Base-by-base conservation (phyloP, 2,329 filamentous ascomycete genomes). In the Dactylella cylindrospora region DNA sequence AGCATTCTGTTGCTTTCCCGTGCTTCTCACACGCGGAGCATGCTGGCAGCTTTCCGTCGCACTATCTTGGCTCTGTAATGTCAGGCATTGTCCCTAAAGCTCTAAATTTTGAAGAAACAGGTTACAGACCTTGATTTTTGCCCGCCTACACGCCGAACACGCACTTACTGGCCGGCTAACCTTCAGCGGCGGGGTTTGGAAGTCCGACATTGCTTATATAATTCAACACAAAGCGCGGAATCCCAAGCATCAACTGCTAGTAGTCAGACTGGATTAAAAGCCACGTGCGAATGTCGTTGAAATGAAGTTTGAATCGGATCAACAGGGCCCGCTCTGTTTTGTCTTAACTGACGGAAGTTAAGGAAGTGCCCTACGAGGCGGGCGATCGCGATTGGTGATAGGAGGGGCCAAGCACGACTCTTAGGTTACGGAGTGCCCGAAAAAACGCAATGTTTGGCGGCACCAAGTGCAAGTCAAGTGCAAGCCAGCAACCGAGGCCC, bases 21-120 rank as follows among this genome's bases (percentile, higher is more conserved):
- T 89, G 88, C 74, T 90, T 90, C 73, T 96, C 91, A 71, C 93
- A 97, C 13, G 91, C 91, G 5, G 90, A 94, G 71, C 93, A 98
- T 5, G 90, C 90, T 8, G 93, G 93, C 29, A 97, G 77, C 73
- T 96, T 96, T 64, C 93, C 91, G 75, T 97, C 93, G 70, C 93
- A 98, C 83, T 86, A 70, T 17, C 31, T 44, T 47, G 23, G 29
- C 17, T 12, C 33, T 31, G 32, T 41, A 40, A 35, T 15, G 38
- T 57, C 50, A 64, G 49, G 23, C 22, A 43, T 23, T n/a, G n/a
- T 43, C 26, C 20, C 23, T 20, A n/a, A 29, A 35, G n/a, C 19
- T 33, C 17, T 17, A 26, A 15, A 20, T 3, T 26, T 22, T 22
- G 17, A 35, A 10, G 8, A 23, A 8, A 28, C 4, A 25, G 29